Percentiles rank a stretch among this genome's conserved stretches.
Evolutionary conservation across 768 basidiomycete species (phyloP).

Genomic region (Boletales sp.): DNA sequence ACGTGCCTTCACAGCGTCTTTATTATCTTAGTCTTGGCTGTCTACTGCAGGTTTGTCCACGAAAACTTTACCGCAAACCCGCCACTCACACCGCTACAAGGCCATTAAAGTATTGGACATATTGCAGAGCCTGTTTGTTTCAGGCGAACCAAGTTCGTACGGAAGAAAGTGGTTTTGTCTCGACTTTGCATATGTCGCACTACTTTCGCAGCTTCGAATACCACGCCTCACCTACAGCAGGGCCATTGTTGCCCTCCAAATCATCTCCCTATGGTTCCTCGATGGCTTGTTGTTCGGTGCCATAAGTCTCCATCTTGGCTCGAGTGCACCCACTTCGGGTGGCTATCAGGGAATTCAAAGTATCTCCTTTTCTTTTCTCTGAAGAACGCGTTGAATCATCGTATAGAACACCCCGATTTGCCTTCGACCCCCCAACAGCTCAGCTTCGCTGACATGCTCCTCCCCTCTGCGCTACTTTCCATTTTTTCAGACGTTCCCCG

Average conservation of each 20-base stretch:
- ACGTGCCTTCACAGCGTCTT: slow-evolving; percentile 75
- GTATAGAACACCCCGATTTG: slow-evolving; percentile 33
- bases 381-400: slow-evolving; percentile 4
- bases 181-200: slow-evolving; percentile 57
- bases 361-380: slow-evolving; percentile 15
- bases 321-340: slow-evolving; percentile 7
- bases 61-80: too few relatives aligned
- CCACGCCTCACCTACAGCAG: slow-evolving; percentile 68
- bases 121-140: slow-evolving; percentile 48
- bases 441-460: slow-evolving; percentile 46
- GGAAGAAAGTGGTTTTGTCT: slow-evolving; percentile 70
- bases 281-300: slow-evolving; percentile 73
- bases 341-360: slow-evolving; percentile 29
- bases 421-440: slow-evolving; percentile 44
- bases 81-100: slow-evolving; percentile 35
- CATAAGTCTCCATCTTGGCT: slow-evolving; percentile 53
- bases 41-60: slow-evolving; percentile 61
- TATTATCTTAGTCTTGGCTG: slow-evolving; percentile 75
- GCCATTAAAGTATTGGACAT: slow-evolving; percentile 76
- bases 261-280: slow-evolving; percentile 56
- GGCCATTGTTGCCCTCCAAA: slow-evolving; percentile 60
- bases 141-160: slow-evolving; percentile 39
- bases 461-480: slow-evolving; percentile 49
- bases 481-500: slow-evolving; percentile 31
- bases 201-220: slow-evolving; percentile 64